Percentiles rank a stretch among this genome's conserved stretches.
Evolutionary conservation across 2,329 filamentous ascomycete genomes (phyloP).

Genomic region (Aspergillus ibericus): DNA sequence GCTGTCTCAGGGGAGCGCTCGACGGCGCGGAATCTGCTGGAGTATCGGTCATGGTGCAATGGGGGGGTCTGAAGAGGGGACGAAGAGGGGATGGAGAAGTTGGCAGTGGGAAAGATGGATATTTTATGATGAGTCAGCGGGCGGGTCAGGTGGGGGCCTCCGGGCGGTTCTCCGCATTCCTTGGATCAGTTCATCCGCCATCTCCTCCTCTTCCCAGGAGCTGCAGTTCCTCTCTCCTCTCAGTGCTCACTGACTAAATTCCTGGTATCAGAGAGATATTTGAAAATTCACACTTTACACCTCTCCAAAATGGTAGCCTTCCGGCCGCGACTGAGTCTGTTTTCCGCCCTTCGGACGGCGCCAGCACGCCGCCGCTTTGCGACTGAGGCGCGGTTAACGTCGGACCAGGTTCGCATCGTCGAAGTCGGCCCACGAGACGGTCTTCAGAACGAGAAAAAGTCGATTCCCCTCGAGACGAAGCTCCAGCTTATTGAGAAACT

Average conservation of each 20-base stretch:
- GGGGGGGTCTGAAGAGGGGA: not conserved
- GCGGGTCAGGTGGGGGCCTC: slow-evolving; percentile 21
- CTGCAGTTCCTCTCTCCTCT: not conserved
- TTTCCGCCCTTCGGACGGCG: slow-evolving; percentile 28
- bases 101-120: not conserved
- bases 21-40: not conserved
- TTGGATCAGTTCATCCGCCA: slow-evolving; percentile 8
- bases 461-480: slow-evolving; percentile 51
- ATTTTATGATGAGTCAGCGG: slow-evolving; percentile 17
- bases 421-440: slow-evolving; percentile 57
- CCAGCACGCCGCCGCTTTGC: slow-evolving; percentile 32
- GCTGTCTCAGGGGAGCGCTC: slow-evolving; percentile 56
- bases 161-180: slow-evolving; percentile 32
- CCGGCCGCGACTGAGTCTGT: slow-evolving; percentile 29
- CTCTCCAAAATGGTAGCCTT: slow-evolving; percentile 26
- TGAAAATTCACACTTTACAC: not conserved
- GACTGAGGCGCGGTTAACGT: slow-evolving; percentile 43
- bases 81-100: not conserved
- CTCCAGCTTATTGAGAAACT: slow-evolving; percentile 51
- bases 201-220: not conserved
- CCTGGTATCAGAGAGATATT: not conserved
- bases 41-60: slow-evolving; percentile 11
- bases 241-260: not conserved
- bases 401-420: slow-evolving; percentile 54
- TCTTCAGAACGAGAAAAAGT: slow-evolving; percentile 54